Percentiles rank a stretch among this genome's conserved stretches.
Conservation (phyloP, 768 basidiomycete genomes). For the Fistulinella prunicolor region DNA sequence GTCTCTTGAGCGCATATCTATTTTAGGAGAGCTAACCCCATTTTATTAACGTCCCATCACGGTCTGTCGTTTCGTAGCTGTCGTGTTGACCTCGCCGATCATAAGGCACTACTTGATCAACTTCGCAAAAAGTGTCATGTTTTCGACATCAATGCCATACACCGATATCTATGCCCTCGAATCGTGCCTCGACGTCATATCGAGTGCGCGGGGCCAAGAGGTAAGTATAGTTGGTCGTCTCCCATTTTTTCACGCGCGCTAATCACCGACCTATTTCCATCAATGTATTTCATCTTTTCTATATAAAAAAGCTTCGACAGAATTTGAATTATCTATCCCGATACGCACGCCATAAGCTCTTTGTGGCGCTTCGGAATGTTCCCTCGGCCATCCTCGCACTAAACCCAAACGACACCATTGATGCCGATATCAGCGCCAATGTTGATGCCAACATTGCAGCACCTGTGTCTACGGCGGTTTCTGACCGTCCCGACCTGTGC, state of each 20-base stretch:
- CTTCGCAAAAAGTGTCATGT: constrained; percentile 18
- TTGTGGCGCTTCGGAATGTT: not conserved
- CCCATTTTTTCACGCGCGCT: not conserved
- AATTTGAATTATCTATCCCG: constrained; percentile 4
- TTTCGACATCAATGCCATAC: constrained; percentile 23
- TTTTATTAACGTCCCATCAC: not conserved
- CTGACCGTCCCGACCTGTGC: constrained; percentile 1
- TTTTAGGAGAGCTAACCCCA: not conserved
- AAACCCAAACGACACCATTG: not conserved
- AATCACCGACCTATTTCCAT: not conserved
- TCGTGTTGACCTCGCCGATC: constrained; percentile 17
- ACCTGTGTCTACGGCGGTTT: not conserved
- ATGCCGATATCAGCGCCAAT: no score
- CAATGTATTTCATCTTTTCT: not conserved
- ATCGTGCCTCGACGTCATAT: constrained; percentile 36
- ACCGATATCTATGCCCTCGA: constrained; percentile 31
- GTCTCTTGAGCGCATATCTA: not conserved
- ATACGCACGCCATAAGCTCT: constrained; percentile 15
- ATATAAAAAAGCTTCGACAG: constrained; percentile 13
- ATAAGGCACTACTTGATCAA: constrained; percentile 21
- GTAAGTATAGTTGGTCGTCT: no score
- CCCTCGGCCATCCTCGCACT: constrained; percentile 10
- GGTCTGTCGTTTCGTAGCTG: constrained; percentile 11
- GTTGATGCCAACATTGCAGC: no score
- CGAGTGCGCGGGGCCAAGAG: constrained; percentile 16